Evolutionary conservation across 257 asterid genomes (phyloP), one percentile per base, ranked within the genome.

Genomic region (Lycium barbarum): DNA sequence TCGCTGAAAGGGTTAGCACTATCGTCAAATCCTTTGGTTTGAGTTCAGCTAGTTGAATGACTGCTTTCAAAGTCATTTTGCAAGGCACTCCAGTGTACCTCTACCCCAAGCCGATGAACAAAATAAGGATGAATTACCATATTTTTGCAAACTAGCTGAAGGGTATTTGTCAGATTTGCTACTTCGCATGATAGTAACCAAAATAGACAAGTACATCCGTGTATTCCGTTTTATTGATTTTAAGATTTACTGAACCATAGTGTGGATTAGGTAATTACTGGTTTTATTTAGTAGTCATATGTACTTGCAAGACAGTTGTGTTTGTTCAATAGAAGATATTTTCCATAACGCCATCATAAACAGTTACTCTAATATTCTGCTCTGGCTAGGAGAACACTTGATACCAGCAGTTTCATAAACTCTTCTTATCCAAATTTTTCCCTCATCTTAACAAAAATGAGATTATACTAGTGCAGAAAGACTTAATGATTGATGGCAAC

Each of bases 1-100:
- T 95, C 85, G 98, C 97, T 33, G 98, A 92, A 86, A 94, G 97
- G 87, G 98, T 97, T 78, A 88, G 97, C 85, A 74, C 87, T 51
- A 92, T 97, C 5, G 99, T 97, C 83, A 92, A 94, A 89, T 89
- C 99, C 67, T 97, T 92, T 49, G 98, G 98, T 51, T 89, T 91
- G 87, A 94, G 88, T 90, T 90, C 98, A 66, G 85, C 89, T 62
- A 68, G 86, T 78, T 78, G 82, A 78, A 87, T 91, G 90, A 92
- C 63, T 81, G 84, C 68, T 70, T 73, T 70, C 71, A 54, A 67
- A 72, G 85, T 45, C 58, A 66, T 57, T 22, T 65, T 74, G 72
- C 45, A 20, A 66, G 26, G 58, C 43, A 80, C 49, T 81, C 86
- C 67, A 55, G 54, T 58, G 38, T 47, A 36, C 61, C 53, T 58